Percentiles rank a stretch among this genome's conserved stretches.
Evolutionary conservation across 768 basidiomycete species (phyloP).

Genomic region (Termitomyces titanicus): DNA sequence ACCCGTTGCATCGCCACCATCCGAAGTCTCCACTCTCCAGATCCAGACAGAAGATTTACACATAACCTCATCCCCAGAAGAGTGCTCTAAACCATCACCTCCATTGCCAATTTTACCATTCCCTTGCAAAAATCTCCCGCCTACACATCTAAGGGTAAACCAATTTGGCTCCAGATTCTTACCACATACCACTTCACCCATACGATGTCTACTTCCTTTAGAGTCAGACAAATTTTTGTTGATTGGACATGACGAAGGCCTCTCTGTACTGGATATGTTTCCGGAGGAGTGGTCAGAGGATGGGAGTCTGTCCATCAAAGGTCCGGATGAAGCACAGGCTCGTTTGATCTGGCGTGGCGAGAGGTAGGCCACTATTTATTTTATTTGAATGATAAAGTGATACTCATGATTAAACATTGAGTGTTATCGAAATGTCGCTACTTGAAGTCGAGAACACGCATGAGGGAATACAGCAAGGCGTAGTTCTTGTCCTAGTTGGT

Average conservation of each 20-base stretch:
- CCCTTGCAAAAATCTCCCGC: conserved; percentile 47
- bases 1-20: conserved; percentile 9
- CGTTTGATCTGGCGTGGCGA: conserved; percentile 75
- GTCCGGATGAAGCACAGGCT: conserved; percentile 69
- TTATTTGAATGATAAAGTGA: background rate
- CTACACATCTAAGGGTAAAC: conserved; percentile 65
- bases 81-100: conserved; percentile 21
- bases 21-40: conserved; percentile 18
- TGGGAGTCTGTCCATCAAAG: conserved; percentile 47
- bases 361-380: conserved; percentile 41
- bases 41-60: conserved; percentile 43
- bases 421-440: conserved; percentile 75
- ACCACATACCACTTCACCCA: conserved; percentile 72
- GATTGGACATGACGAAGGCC: conserved; percentile 75
- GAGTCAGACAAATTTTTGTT: conserved; percentile 63
- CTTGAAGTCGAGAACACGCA: conserved; percentile 63
- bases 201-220: conserved; percentile 72
- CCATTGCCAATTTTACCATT: conserved; percentile 39
- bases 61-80: conserved; percentile 20
- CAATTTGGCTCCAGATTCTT: conserved; percentile 85
- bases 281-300: conserved; percentile 64
- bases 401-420: conserved; percentile 21
- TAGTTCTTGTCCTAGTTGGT: conserved; percentile 73
- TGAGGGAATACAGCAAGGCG: conserved; percentile 57
- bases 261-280: conserved; percentile 81